phyloP scores from a whole-genome alignment of 2,329 filamentous ascomycete genomes.

The Phialocephala sp. region DNA sequence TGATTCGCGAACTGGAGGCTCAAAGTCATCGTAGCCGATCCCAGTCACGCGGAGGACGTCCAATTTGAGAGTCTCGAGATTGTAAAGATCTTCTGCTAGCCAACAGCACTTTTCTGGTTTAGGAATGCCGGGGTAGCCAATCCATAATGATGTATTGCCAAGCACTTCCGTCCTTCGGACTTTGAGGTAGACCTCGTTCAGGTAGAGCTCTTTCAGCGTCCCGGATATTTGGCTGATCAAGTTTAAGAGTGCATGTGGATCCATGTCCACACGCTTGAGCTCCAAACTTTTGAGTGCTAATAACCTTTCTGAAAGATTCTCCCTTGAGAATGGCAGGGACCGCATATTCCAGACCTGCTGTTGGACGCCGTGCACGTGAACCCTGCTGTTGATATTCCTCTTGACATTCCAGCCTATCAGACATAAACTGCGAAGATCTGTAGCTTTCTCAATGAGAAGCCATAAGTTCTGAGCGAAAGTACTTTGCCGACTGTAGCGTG shows the following conservation, averaged over 20 bases:
- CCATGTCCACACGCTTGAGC: constrained; percentile 42
- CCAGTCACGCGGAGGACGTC: constrained; percentile 40
- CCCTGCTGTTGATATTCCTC: constrained; percentile 33
- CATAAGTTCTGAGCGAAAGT: constrained; percentile 54
- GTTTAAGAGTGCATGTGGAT: constrained; percentile 34
- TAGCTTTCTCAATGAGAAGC: constrained; percentile 54
- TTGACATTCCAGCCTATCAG: constrained; percentile 49
- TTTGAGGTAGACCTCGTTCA: constrained; percentile 43
- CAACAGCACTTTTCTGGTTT: constrained; percentile 33
- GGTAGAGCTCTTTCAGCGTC: constrained; percentile 42
- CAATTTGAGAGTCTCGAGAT: constrained; percentile 37
- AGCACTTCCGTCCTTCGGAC: constrained; percentile 32
- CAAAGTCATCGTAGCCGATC: constrained; percentile 44
- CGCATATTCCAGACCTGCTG: constrained; percentile 39
- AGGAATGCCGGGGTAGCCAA: constrained; percentile 33
- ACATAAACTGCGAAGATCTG: constrained; percentile 53
- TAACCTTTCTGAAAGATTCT: constrained; percentile 23
- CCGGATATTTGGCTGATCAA: constrained; percentile 37
- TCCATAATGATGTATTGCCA: constrained; percentile 38
- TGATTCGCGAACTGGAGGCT: constrained; percentile 24
- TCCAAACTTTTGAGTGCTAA: constrained; percentile 39
- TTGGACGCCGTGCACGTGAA: constrained; percentile 28
- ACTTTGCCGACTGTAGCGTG: constrained; percentile 43
- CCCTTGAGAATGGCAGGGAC: constrained; percentile 37
- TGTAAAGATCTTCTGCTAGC: constrained; percentile 39